Base-by-base conservation (phyloP, 768 basidiomycete species). In the Podaxis mareebaensis region DNA sequence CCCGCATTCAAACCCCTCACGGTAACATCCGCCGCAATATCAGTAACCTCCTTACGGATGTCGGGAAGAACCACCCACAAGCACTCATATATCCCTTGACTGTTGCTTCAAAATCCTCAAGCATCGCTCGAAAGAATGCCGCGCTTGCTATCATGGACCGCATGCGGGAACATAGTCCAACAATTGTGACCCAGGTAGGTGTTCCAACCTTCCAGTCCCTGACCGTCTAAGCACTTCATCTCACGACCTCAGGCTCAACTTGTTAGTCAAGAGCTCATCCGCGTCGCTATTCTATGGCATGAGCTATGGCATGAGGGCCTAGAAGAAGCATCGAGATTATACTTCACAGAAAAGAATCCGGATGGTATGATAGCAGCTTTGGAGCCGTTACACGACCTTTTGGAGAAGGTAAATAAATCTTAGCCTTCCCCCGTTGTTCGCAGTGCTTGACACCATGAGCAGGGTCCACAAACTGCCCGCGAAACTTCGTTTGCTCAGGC, bases 291-390 rank as follows among this genome's bases (percentile, higher is more conserved):
- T 64, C 79, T 99, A 11, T 99, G 97, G 97, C 96, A 99, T 68
- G 97, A 99, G 74, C 80, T 95, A 66, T 99, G 97, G 97, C 95
- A 98, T 69, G 97, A 99, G 77, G 95, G 94, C 17, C 80, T 99
- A 22, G 97, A 99, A 77, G 97, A 99, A 75, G 97, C 97, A 5
- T 97, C 96, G 6, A 85, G 97, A 46, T 77, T 95, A 52, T 99
- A 95, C 78, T 99, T 96, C 81, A 95, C 93, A 10, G 97, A 99
- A 68, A 92, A 94, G 70, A 97, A 99, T 73, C 90, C 96, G 1
- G 92, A 94, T 64, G 97, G 92, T 5, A 99, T 99, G 97, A 97
- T 98, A 69, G 89, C 88, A 24, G 90, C 87, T 12, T 76, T 99
- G 53, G 94, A 95, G 68, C 96, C 96, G 2, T 78, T 99, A 62